Evolutionary conservation across 1,284 basidiomycete species (phyloP).

Genomic region (Melampsora americana): DNA sequence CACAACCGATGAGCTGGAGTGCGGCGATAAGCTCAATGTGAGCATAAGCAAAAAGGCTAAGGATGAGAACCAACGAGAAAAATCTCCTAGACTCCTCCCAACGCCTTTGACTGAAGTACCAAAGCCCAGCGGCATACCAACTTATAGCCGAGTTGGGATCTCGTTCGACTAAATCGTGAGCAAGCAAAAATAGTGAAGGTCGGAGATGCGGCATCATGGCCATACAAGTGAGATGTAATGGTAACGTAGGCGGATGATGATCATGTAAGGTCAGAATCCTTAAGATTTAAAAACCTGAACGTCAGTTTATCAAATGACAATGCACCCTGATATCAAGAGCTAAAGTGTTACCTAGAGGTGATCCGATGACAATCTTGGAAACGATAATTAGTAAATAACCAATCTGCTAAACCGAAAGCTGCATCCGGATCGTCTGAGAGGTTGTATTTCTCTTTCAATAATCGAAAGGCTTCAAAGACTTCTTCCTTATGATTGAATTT

Average conservation of each 20-base stretch:
- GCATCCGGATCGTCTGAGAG: slow-evolving; percentile 88
- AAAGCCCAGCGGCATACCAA: slow-evolving; percentile 98
- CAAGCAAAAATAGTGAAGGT: slow-evolving; percentile 87
- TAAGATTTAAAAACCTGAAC: slow-evolving; percentile 27
- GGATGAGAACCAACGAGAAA: slow-evolving; percentile 66
- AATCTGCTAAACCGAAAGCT: slow-evolving; percentile 84
- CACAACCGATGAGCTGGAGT: not conserved
- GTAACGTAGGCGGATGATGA: slow-evolving; percentile 79
- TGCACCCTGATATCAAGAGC: not conserved
- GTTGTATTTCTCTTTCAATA: slow-evolving; percentile 71
- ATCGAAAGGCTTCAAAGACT: slow-evolving; percentile 69
- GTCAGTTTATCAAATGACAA: not conserved
- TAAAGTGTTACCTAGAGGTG: slow-evolving; percentile 66
- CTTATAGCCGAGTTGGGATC: slow-evolving; percentile 87
- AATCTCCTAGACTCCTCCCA: slow-evolving; percentile 86
- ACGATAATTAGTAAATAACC: slow-evolving; percentile 77
- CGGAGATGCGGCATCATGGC: slow-evolving; percentile 85
- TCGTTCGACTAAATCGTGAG: slow-evolving; percentile 88
- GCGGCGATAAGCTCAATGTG: not conserved
- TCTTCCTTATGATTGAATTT: slow-evolving; percentile 65
- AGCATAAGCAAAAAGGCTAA: not conserved
- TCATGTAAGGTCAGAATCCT: slow-evolving; percentile 77
- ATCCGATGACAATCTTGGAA: slow-evolving; percentile 91
- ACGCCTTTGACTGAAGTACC: slow-evolving; percentile 82
- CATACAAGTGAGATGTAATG: slow-evolving; percentile 95